Evolutionary conservation across 177 flowering plant species (phyloP).

Genomic region (Tripterygium wilfordii): DNA sequence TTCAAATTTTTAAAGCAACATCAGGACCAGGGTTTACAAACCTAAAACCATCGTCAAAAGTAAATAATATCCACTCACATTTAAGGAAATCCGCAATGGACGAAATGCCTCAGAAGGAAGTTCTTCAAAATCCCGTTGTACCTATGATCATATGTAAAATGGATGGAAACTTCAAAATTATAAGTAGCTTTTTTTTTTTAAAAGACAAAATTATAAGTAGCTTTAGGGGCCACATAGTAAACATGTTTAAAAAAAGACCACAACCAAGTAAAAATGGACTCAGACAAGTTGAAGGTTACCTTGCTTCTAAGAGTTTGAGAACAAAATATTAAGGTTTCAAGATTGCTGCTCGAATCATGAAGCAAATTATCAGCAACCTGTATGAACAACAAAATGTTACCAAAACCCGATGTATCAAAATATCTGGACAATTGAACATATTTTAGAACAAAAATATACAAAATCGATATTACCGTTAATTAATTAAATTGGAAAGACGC

Average conservation of each 20-base stretch:
- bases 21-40: too few species aligned
- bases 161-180: background rate
- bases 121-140: conserved; percentile 96
- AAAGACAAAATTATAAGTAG: too few species aligned
- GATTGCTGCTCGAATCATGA: conserved; percentile 85
- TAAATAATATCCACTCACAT: conserved; percentile 74
- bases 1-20: too few species aligned
- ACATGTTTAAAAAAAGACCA: too few species aligned
- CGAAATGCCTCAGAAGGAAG: conserved; percentile 94
- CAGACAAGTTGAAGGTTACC: conserved; percentile 38
- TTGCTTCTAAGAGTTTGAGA: conserved; percentile 98
- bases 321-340: conserved; percentile 87
- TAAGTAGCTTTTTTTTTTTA: too few species aligned
- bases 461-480: too few species aligned
- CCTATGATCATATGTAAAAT: conserved; percentile 37
- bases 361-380: conserved; percentile 98
- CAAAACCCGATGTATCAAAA: background rate
- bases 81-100: conserved; percentile 88
- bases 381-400: conserved; percentile 1
- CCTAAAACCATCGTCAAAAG: too few species aligned
- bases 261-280: too few species aligned
- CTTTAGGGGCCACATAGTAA: too few species aligned
- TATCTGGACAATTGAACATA: background rate
- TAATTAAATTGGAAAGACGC: too few species aligned
- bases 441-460: background rate